phyloP scores from a whole-genome alignment of 176 grass and related monocot genomes.

The Lolium multiflorum region DNA sequence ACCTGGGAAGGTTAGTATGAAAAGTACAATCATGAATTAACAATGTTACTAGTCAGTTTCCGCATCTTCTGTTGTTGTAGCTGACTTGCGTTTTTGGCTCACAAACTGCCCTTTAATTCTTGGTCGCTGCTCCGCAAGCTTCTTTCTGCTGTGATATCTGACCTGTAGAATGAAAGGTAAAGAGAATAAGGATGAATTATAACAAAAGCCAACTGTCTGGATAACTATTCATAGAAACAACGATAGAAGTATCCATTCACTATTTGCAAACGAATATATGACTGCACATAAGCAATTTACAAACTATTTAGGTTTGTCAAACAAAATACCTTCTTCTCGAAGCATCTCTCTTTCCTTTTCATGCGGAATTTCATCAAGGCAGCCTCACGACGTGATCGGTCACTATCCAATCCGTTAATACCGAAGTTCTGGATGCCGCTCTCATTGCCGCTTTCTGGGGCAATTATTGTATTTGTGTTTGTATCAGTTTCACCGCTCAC shows the following conservation, averaged over 20 bases:
- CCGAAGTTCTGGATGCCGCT: slow-evolving; percentile 62
- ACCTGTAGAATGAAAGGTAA: slow-evolving; percentile 59
- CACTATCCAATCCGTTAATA: slow-evolving; percentile 44
- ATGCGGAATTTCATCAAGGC: slow-evolving; percentile 89
- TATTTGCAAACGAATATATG: neutral
- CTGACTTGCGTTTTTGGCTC: slow-evolving; percentile 68
- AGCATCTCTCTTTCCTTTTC: slow-evolving; percentile 99
- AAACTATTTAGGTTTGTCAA: neutral
- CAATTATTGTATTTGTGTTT: slow-evolving; percentile 43
- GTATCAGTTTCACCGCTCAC: slow-evolving; percentile 71
- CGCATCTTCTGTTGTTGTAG: slow-evolving; percentile 50
- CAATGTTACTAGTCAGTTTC: slow-evolving; percentile 51
- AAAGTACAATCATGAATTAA: slow-evolving; percentile 42
- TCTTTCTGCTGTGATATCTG: slow-evolving; percentile 94
- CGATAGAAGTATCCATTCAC: neutral
- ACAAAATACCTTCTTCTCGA: slow-evolving; percentile 87
- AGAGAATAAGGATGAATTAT: slow-evolving; percentile 3
- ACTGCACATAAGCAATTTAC: neutral
- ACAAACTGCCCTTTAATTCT: slow-evolving; percentile 98
- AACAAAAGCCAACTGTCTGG: neutral
- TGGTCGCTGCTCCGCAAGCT: slow-evolving; percentile 85
- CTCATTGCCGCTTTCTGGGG: slow-evolving; percentile 76
- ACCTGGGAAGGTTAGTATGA: slow-evolving; percentile 31
- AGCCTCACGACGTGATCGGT: slow-evolving; percentile 64
- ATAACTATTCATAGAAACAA: neutral